Evolutionary conservation across 75 land plant species (phyloP).

Genomic region (Larix kaempferi): DNA sequence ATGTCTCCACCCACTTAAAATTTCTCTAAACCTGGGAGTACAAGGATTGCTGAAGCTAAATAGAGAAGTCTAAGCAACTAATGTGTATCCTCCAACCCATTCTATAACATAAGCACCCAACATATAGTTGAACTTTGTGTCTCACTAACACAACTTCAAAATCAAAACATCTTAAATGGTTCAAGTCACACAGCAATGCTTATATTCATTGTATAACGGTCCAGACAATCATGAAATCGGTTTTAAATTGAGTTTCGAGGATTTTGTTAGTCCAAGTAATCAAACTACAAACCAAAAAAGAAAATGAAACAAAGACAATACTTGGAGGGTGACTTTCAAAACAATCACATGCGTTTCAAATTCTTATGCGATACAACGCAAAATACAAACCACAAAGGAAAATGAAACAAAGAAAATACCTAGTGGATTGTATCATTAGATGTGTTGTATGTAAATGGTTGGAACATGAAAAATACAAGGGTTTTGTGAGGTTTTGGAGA

Average conservation of each 20-base stretch:
- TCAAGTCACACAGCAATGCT: not conserved
- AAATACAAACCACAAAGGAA: no score
- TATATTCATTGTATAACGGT: not conserved
- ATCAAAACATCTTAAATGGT: not conserved
- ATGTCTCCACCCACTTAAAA: no score
- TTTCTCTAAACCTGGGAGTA: not conserved
- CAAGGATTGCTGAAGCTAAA: not conserved
- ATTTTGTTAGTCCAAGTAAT: not conserved
- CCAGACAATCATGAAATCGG: not conserved
- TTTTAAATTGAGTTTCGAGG: not conserved
- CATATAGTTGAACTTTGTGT: not conserved
- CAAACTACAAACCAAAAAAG: no score
- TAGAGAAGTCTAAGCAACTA: not conserved
- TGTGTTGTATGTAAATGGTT: no score
- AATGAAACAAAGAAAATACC: no score
- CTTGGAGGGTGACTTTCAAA: no score
- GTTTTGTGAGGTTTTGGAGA: no score
- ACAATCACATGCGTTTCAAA: no score
- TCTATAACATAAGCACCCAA: not conserved
- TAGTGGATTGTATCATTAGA: no score
- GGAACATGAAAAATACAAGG: no score
- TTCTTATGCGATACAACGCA: no score
- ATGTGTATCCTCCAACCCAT: not conserved
- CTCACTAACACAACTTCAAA: not conserved
- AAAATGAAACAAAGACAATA: no score